These are phyloP conservation scores for Entophlyctis luteolus DNA, from an alignment of 192 early-diverging fungal species.

Conservation along the genomic window DNA sequence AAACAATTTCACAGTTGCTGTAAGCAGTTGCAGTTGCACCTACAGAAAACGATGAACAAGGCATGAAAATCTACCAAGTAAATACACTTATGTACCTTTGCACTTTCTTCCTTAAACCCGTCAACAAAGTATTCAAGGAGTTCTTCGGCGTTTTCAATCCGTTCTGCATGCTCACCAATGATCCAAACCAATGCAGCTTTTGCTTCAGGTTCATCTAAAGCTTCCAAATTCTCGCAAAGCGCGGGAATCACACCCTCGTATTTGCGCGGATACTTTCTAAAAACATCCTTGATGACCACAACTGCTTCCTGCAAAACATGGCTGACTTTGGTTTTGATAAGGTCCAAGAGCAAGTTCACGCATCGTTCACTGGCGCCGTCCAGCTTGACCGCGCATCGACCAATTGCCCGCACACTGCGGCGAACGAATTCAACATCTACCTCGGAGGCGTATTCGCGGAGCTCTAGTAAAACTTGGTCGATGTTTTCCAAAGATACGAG, in stretches of 20 bases:
- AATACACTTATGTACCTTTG: constrained; percentile 18
- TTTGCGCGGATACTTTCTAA: constrained; percentile 95
- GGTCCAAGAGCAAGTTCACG: constrained; percentile 78
- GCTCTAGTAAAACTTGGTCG: constrained; percentile 82
- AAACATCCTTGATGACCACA: constrained; percentile 97
- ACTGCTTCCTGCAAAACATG: constrained; percentile 99
- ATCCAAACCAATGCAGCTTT: constrained; percentile 99
- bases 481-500: constrained; percentile 80
- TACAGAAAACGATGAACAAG: constrained; percentile 50
- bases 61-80: background rate
- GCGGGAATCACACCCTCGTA: constrained; percentile 91
- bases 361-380: constrained; percentile 80
- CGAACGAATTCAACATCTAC: constrained; percentile 98
- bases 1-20: constrained; percentile 94
- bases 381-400: constrained; percentile 96
- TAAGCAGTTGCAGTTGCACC: constrained; percentile 89
- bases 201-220: constrained; percentile 94
- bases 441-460: constrained; percentile 93
- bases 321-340: constrained; percentile 95
- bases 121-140: constrained; percentile 84
- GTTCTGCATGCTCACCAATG: constrained; percentile 94
- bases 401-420: constrained; percentile 93
- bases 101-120: constrained; percentile 78
- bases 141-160: constrained; percentile 94
- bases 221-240: constrained; percentile 93